Percentiles rank a stretch among this genome's conserved stretches.
Evolutionary conservation across 2,329 filamentous ascomycete species (phyloP).

Genomic region (Apiospora aurea): DNA sequence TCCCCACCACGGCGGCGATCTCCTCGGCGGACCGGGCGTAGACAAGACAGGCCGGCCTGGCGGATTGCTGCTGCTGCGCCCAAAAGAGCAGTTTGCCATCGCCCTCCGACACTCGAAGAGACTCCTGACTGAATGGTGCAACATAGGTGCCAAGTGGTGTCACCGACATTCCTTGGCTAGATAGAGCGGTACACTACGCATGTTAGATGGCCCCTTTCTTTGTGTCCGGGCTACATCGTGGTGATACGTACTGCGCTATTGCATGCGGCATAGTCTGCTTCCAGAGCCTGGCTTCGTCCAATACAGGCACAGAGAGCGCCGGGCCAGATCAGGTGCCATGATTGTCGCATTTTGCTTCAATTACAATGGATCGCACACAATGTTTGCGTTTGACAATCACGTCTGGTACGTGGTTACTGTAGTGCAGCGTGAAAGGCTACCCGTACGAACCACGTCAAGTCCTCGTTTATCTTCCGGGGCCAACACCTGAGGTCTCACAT

Average conservation of each 20-base stretch:
- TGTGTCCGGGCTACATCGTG: not conserved
- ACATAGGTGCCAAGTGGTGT: not conserved
- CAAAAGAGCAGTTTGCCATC: not conserved
- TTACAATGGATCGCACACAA: no score
- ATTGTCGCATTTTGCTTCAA: not conserved
- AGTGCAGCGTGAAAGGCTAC: no score
- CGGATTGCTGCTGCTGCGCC: not conserved
- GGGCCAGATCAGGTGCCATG: not conserved
- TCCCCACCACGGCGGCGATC: not conserved
- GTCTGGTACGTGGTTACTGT: no score
- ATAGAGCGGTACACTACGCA: not conserved
- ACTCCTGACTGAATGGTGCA: not conserved
- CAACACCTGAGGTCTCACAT: no score
- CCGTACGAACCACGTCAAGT: no score
- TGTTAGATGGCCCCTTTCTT: not conserved
- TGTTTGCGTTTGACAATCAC: no score
- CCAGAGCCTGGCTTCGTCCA: not conserved
- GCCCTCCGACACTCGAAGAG: not conserved
- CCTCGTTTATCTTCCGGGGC: no score
- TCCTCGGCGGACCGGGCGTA: not conserved
- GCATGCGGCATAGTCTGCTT: not conserved
- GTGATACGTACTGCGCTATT: not conserved
- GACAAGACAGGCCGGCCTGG: not conserved
- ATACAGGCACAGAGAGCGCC: not conserved
- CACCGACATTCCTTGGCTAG: not conserved